Percentiles rank a stretch among this genome's conserved stretches.
phyloP scores from a whole-genome alignment of 2,329 filamentous ascomycete genomes.

The Verticillium alfalfae region DNA sequence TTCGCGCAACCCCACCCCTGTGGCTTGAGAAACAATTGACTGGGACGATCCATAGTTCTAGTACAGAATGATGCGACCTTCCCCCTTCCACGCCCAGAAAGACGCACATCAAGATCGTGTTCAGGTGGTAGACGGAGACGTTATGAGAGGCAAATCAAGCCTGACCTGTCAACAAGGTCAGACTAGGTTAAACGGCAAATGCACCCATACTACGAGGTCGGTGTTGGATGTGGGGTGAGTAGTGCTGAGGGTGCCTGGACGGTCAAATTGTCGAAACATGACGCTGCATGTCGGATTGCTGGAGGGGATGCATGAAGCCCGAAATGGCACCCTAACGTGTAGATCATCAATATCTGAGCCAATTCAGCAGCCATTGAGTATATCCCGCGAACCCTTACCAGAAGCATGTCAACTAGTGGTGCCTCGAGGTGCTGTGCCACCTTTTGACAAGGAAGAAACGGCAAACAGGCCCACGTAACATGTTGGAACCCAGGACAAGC shows the following conservation, averaged over 20 bases:
- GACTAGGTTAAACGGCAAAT: not conserved
- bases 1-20: not conserved
- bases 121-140: not conserved
- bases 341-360: not conserved
- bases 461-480: not conserved
- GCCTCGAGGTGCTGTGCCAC: not conserved
- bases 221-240: not conserved
- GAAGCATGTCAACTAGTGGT: not conserved
- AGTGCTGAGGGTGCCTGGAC: not conserved
- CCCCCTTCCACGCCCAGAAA: not conserved
- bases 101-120: not conserved
- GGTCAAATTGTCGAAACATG: not conserved
- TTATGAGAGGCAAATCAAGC: not conserved
- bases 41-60: not conserved
- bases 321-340: not conserved
- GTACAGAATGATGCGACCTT: not conserved
- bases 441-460: not conserved
- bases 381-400: not conserved
- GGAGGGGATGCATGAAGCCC: not conserved
- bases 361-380: not conserved
- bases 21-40: not conserved
- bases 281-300: not conserved
- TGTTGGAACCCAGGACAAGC: not conserved
- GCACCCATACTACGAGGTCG: not conserved
- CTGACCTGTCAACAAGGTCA: not conserved